phyloP scores from a whole-genome alignment of 2,329 filamentous ascomycete species.

The Karstenula rhodostoma region DNA sequence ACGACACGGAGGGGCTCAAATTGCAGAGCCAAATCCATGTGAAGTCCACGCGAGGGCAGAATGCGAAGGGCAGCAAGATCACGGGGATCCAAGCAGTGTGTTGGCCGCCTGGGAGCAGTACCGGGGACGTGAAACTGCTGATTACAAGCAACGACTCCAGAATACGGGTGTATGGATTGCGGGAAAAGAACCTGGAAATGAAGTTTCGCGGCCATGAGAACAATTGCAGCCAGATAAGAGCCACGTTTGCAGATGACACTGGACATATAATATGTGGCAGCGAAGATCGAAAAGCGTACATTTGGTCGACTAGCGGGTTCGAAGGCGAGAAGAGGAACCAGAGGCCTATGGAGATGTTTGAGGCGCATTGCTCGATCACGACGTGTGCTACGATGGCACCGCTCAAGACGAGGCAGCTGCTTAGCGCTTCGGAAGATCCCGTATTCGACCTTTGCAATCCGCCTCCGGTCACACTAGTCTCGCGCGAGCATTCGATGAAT shows the following conservation, averaged over 20 bases:
- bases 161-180: slow-evolving; percentile 86
- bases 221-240: slow-evolving; percentile 86
- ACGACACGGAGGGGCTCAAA: slow-evolving; percentile 90
- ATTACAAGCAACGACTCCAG: slow-evolving; percentile 96
- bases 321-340: slow-evolving; percentile 78
- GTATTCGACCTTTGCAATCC: slow-evolving; percentile 98
- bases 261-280: slow-evolving; percentile 90
- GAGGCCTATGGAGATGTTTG: slow-evolving; percentile 84
- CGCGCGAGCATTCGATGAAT: slow-evolving; percentile 69
- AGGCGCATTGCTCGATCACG: slow-evolving; percentile 87
- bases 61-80: slow-evolving; percentile 96
- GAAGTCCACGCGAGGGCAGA: slow-evolving; percentile 89
- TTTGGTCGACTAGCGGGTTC: slow-evolving; percentile 76
- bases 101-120: slow-evolving; percentile 64
- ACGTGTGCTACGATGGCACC: slow-evolving; percentile 91
- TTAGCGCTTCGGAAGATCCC: slow-evolving; percentile 85
- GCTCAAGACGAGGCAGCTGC: slow-evolving; percentile 75
- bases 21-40: slow-evolving; percentile 87
- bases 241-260: slow-evolving; percentile 86
- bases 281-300: slow-evolving; percentile 87
- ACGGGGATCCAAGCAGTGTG: slow-evolving; percentile 85
- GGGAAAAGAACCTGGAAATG: slow-evolving; percentile 82
- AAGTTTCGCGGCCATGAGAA: slow-evolving; percentile 96
- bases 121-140: slow-evolving; percentile 79
- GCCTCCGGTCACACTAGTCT: slow-evolving; percentile 83